Evolutionary conservation across 1,139 yeast species (phyloP), one percentile per base, ranked within the genome.

Genomic region (Kodamaea ohmeri): DNA sequence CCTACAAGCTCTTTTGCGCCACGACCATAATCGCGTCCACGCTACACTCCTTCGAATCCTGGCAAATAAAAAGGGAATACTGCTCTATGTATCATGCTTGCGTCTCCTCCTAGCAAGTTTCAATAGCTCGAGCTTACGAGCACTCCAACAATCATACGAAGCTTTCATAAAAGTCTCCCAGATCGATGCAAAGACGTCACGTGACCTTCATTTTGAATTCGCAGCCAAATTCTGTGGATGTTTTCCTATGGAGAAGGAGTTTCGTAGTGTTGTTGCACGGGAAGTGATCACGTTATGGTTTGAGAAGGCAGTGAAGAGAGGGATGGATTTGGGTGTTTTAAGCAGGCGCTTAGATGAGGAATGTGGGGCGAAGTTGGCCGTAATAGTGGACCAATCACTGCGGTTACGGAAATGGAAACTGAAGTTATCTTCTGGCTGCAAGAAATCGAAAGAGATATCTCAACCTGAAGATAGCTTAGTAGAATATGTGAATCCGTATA

Each of bases 191-290:
- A 7, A 6, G 15, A 16, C 13, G 6, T 6, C 17, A 16, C 22
- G 9, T 3, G 37, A 33, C 16, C 11, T 30, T 15, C 18, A 24
- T n/a, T 9, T 27, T 4, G 13, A 6, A 7, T 31, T 38, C 17
- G 32, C 32, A n/a, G 31, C 20, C 12, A 9, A 16, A 16, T 38
- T 22, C 22, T 14, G 30, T 20, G 25, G 25, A 27, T 18, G 31
- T 5, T 35, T 34, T 13, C 21, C 34, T n/a, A 19, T 11, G 11
- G 38, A 35, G 8, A 38, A 37, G 7, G 37, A 26, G 12, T 22
- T 34, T 5, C 37, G 37, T 3, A 37, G 36, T 18, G 35, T 21
- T 12, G 34, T 44, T 13, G 34, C 39, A 29, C 36, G 35, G 19
- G 26, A 21, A 12, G 12, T 14, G 6, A n/a, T 31, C 3, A 9